phyloP scores from a whole-genome alignment of 129 eudicot species.

The Gnaphalium uliginosum region DNA sequence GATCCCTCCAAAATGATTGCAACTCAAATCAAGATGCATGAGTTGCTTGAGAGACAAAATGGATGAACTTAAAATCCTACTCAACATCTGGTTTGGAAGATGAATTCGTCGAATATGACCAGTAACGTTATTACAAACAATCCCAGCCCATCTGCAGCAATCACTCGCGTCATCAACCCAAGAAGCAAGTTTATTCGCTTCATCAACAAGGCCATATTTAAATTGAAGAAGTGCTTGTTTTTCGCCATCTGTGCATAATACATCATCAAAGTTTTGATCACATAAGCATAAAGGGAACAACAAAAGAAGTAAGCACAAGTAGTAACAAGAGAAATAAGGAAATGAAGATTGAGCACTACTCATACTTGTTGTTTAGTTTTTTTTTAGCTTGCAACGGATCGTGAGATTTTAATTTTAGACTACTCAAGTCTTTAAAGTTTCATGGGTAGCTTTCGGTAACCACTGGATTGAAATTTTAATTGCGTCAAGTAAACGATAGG shows the following conservation, averaged over 20 bases:
- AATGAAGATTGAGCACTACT: not conserved
- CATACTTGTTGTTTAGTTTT: too few relatives aligned
- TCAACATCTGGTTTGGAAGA: not conserved
- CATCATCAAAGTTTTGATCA: not conserved
- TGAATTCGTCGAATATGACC: not conserved
- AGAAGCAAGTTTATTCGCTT: not conserved
- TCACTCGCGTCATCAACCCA: not conserved
- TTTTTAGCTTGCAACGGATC: too few relatives aligned
- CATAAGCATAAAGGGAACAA: not conserved
- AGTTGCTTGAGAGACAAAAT: not conserved
- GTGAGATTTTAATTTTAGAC: too few relatives aligned
- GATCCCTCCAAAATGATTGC: constrained; percentile 19
- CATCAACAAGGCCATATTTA: not conserved
- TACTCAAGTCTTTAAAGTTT: too few relatives aligned
- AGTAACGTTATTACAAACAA: not conserved
- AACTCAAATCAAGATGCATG: not conserved
- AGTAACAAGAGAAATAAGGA: not conserved
- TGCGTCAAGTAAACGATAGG: too few relatives aligned
- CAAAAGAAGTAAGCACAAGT: constrained; percentile 12
- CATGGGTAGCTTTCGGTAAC: too few relatives aligned
- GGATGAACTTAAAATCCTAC: not conserved
- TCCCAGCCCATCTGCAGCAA: not conserved
- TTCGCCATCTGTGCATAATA: not conserved
- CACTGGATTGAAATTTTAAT: too few relatives aligned
- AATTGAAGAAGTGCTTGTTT: not conserved